A percentile compares a stretch with the other conserved stretches of the same genome.
Evolutionary conservation across 2,329 filamentous ascomycete species (phyloP).

Genomic region (Aphanoascus verrucosus): DNA sequence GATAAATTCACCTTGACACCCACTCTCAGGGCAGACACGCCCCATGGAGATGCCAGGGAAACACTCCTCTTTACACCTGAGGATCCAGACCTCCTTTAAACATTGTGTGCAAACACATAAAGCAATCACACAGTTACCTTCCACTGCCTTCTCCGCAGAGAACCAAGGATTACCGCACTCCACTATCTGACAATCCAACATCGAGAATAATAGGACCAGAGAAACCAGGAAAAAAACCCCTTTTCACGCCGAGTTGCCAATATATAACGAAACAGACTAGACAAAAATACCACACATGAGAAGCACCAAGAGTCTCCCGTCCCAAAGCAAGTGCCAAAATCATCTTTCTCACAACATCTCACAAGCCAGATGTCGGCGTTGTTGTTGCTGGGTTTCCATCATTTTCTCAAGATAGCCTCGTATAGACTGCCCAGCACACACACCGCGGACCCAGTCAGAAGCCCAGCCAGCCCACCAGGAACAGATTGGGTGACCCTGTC

Average conservation of each 20-base stretch:
- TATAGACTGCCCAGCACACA: slow-evolving; percentile 36
- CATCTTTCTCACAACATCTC: neutral
- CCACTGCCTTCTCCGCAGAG: neutral
- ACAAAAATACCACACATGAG: neutral
- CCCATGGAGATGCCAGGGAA: neutral
- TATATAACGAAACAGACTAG: neutral
- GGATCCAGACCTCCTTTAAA: neutral
- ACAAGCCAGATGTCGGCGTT: neutral
- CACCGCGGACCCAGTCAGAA: slow-evolving; percentile 34
- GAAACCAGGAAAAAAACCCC: neutral
- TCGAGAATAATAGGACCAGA: neutral
- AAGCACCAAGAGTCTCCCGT: neutral
- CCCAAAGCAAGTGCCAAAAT: neutral
- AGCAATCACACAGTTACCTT: neutral
- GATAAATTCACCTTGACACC: no score
- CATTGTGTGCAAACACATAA: neutral
- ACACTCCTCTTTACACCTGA: neutral
- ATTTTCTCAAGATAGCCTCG: slow-evolving; percentile 37
- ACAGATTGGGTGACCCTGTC: slow-evolving; percentile 30
- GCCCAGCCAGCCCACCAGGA: slow-evolving; percentile 30
- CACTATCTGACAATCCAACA: neutral
- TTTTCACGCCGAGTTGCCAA: neutral
- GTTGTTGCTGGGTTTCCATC: neutral
- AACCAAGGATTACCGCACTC: neutral
- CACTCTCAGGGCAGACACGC: no score